Base-by-base conservation (phyloP, 164 flowering plant genomes). In the Magnolia sinica region DNA sequence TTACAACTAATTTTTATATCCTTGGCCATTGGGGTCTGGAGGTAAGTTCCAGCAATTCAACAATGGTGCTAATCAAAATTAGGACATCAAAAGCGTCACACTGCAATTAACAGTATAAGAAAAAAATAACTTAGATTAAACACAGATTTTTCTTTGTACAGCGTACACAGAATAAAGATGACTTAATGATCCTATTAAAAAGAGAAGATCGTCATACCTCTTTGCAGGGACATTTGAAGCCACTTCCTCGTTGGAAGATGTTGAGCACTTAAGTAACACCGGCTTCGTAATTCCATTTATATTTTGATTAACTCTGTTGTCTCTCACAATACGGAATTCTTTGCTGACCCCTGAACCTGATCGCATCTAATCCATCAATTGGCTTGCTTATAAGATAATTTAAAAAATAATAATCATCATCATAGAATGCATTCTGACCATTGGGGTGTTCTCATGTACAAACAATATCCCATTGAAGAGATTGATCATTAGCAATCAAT, bases 241-340 rank as follows among this genome's bases (percentile, higher is more conserved):
- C 71, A 49, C 83, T 77, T 76, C 81, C 71, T 81, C 88, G 74
- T 73, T 80, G 51, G 74, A 37, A 1, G 89, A 83, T 16, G 81
- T 63, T 61, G 88, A 75, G 67, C 70, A 76, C 68, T 83, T 87
- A 23, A 51, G 70, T 45, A 81, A 79, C 72, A 82, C 79, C 79
- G 90, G 80, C 79, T 85, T 86, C 50, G 63, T 20, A 76, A 88
- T 92, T 64, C 52, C 81, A 71, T 74, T 75, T 24, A 78, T 18
- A 78, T 79, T 90, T 71, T 84, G 93, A 77, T 84, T 90, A 31
- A 86, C 86, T 86, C 97, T 88, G 80, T 96, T 96, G 85, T 96
- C 99, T 76, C 91, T 87, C 77, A 96, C 98, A 81, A 96, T 83
- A 76, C 99, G 96, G 68, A 96, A 94, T 84, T 92, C 92, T 79